These are phyloP conservation scores for Aspergillus japonicus DNA, from an alignment of 2,329 filamentous ascomycete genomes.

Conservation along the genomic window DNA sequence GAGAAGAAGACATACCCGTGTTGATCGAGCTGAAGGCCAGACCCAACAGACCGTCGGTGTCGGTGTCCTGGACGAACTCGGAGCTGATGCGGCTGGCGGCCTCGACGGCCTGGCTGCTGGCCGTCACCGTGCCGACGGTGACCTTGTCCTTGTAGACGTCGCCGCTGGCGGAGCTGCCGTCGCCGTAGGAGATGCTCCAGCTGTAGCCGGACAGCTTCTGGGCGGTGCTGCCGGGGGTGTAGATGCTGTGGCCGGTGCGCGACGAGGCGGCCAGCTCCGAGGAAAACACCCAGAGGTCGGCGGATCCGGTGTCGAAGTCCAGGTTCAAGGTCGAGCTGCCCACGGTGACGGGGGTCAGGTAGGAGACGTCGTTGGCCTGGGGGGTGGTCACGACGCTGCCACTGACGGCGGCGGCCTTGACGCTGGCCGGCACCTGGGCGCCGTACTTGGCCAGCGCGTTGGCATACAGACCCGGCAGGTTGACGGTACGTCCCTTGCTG, in stretches of 20 bases:
- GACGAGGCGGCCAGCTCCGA: slow-evolving; percentile 53
- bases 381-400: slow-evolving; percentile 45
- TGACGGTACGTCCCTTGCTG: slow-evolving; percentile 22
- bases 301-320: slow-evolving; percentile 69
- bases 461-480: slow-evolving; percentile 32
- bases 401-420: slow-evolving; percentile 33
- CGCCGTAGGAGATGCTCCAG: slow-evolving; percentile 65
- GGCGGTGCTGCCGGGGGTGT: slow-evolving; percentile 53
- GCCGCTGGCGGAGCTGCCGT: slow-evolving; percentile 62
- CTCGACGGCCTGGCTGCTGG: slow-evolving; percentile 63
- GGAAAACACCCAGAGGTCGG: slow-evolving; percentile 70
- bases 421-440: slow-evolving; percentile 26
- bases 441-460: slow-evolving; percentile 32
- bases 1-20: slow-evolving; percentile 36
- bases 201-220: slow-evolving; percentile 49
- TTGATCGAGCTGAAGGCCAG: slow-evolving; percentile 61
- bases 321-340: slow-evolving; percentile 63
- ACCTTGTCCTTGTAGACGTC: slow-evolving; percentile 67
- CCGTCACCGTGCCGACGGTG: slow-evolving; percentile 58
- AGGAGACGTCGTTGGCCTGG: slow-evolving; percentile 55
- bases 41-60: slow-evolving; percentile 61
- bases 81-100: slow-evolving; percentile 60
- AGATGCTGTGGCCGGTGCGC: slow-evolving; percentile 57
- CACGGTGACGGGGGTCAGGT: slow-evolving; percentile 61
- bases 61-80: slow-evolving; percentile 50